Evolutionary conservation across 805 yeast genomes (phyloP).

Genomic region (Lachancea mirantina): DNA sequence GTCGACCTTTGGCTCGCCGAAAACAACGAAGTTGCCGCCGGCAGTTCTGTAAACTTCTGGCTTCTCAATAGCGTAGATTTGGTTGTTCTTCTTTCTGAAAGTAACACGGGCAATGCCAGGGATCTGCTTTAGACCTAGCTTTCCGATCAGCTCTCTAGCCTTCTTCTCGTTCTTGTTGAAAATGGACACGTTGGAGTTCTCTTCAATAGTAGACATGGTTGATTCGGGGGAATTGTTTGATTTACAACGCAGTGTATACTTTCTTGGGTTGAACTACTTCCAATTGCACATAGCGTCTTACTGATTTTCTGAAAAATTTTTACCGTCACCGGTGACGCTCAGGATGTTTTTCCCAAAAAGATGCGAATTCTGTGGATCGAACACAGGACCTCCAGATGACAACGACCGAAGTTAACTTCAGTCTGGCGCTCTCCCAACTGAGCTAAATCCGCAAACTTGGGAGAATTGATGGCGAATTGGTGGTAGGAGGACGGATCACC

Average conservation of each 20-base stretch:
- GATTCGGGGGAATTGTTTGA: neutral
- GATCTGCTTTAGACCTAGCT: conserved; percentile 82
- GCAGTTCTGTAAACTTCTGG: conserved; percentile 96
- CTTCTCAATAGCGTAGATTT: conserved; percentile 79
- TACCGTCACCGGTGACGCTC: neutral
- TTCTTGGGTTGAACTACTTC: conserved; percentile 2
- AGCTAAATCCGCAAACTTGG: conserved; percentile 41
- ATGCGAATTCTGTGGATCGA: conserved; percentile 60
- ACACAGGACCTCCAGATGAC: conserved; percentile 67
- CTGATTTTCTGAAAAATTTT: neutral
- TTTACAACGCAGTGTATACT: neutral
- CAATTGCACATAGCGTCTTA: neutral
- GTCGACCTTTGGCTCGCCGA: conserved; percentile 97
- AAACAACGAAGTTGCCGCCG: conserved; percentile 88
- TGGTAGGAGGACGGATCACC: too few species aligned
- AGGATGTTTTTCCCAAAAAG: conserved; percentile 1
- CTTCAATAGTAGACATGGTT: conserved; percentile 26
- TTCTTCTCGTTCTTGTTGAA: conserved; percentile 89
- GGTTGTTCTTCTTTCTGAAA: conserved; percentile 87
- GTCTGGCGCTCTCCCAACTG: conserved; percentile 42
- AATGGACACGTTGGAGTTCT: conserved; percentile 42
- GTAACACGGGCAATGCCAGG: conserved; percentile 94
- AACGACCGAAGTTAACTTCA: conserved; percentile 23
- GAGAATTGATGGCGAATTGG: too few species aligned
- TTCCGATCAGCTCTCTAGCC: conserved; percentile 84